phyloP scores from a whole-genome alignment of 2,329 filamentous ascomycete species.

The Fusarium coicis region DNA sequence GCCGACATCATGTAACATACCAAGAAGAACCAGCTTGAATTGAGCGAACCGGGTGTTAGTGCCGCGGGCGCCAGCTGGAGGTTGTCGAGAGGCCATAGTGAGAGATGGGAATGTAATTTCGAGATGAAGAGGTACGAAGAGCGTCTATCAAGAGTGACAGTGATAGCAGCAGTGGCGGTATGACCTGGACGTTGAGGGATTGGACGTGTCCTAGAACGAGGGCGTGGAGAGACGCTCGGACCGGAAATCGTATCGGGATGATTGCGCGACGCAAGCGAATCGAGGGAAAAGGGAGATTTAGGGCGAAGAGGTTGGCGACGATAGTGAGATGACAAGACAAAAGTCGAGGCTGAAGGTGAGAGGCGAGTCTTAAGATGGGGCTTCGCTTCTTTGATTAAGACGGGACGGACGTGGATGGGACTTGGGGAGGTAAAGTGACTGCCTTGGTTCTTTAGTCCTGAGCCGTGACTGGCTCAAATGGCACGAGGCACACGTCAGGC shows the following conservation, averaged over 20 bases:
- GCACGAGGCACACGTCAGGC: conserved; percentile 43
- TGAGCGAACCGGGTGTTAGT: conserved; percentile 91
- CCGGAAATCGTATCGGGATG: conserved; percentile 24
- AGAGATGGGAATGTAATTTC: conserved; percentile 41
- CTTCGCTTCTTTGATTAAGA: conserved; percentile 37
- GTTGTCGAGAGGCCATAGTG: conserved; percentile 87
- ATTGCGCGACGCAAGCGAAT: conserved; percentile 19
- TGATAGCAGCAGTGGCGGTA: conserved; percentile 38
- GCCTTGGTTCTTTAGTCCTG: conserved; percentile 35
- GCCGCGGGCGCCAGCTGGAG: conserved; percentile 68
- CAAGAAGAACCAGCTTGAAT: conserved; percentile 97
- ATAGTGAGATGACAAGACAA: conserved; percentile 25
- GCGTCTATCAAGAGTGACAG: conserved; percentile 24
- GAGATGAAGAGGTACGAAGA: conserved; percentile 33
- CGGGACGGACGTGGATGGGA: conserved; percentile 26
- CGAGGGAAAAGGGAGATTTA: conserved; percentile 16
- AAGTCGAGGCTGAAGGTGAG: conserved; percentile 38
- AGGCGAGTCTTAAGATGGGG: conserved; percentile 38
- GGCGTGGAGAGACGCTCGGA: conserved; percentile 35
- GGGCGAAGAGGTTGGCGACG: conserved; percentile 7
- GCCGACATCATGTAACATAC: conserved; percentile 63
- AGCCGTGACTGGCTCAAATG: conserved; percentile 30
- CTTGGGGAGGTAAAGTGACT: conserved; percentile 32
- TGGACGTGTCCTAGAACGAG: conserved; percentile 44
- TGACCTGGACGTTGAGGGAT: conserved; percentile 39